Conservation (phyloP, 306 rosid species). For the Luffa aegyptiaca region DNA sequence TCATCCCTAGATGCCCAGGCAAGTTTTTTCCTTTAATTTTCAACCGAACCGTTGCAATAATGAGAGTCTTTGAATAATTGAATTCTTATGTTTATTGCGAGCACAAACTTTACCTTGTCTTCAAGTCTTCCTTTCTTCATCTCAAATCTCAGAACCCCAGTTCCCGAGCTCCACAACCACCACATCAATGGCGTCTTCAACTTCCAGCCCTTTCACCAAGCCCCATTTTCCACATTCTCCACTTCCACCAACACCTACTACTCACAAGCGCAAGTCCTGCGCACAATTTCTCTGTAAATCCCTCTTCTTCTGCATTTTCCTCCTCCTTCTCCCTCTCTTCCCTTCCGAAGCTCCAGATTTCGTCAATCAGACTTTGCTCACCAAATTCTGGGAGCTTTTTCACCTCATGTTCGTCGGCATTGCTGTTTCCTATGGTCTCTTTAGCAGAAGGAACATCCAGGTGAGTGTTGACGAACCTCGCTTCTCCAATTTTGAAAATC, state of each 20-base stretch:
- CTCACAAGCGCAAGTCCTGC: constrained; percentile 39
- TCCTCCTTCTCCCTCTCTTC: constrained; percentile 47
- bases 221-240: constrained; percentile 32
- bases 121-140: constrained; percentile 47
- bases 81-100: background rate
- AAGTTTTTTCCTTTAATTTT: too few species aligned
- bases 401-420: constrained; percentile 73
- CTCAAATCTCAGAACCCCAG: constrained; percentile 8
- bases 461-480: constrained; percentile 18
- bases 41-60: background rate
- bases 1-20: too few species aligned
- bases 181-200: constrained; percentile 50
- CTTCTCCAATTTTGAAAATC: constrained; percentile 20
- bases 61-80: constrained; percentile 14
- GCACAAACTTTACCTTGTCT: constrained; percentile 13
- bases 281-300: constrained; percentile 37
- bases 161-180: background rate
- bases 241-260: constrained; percentile 31
- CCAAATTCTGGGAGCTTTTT: constrained; percentile 74
- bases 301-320: constrained; percentile 31
- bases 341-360: constrained; percentile 93
- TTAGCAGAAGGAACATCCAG: constrained; percentile 54
- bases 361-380: constrained; percentile 38
- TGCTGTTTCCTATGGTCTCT: constrained; percentile 77
- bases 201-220: constrained; percentile 32